These are phyloP conservation scores for Talaromyces nanjingensis DNA, from an alignment of 495 filamentous ascomycete species.

Conservation along the genomic window DNA sequence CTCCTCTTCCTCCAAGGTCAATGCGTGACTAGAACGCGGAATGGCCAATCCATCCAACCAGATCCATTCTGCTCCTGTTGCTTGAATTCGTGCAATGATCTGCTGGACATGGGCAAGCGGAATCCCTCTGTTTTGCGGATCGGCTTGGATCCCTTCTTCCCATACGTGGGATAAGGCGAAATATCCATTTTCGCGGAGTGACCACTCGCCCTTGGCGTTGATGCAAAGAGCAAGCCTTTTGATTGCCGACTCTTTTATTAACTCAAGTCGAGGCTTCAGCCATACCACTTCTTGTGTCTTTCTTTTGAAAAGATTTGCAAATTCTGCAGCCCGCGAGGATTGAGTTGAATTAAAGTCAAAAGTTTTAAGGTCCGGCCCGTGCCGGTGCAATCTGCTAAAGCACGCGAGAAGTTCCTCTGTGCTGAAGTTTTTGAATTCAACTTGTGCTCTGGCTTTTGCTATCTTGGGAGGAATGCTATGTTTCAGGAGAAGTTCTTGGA, in stretches of 20 bases:
- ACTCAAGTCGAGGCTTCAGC: neutral
- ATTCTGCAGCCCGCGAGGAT: neutral
- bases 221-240: neutral
- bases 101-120: neutral
- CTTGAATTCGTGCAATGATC: neutral
- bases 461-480: neutral
- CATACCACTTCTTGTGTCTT: neutral
- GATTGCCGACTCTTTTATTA: neutral
- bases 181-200: neutral
- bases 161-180: neutral
- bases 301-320: neutral
- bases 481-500: neutral
- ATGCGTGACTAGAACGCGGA: neutral
- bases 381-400: neutral
- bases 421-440: neutral
- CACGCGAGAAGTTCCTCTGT: neutral
- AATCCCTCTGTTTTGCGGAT: neutral
- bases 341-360: neutral
- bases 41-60: neutral
- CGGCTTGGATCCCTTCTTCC: conserved; percentile 2
- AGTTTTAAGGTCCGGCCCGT: neutral
- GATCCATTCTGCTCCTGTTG: neutral
- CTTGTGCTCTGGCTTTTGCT: neutral
- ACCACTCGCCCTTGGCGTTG: neutral
- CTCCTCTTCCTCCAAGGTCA: neutral